Evolutionary conservation across 1,139 yeast species (phyloP).

Genomic region (Magnusiomyces suaveolens): DNA sequence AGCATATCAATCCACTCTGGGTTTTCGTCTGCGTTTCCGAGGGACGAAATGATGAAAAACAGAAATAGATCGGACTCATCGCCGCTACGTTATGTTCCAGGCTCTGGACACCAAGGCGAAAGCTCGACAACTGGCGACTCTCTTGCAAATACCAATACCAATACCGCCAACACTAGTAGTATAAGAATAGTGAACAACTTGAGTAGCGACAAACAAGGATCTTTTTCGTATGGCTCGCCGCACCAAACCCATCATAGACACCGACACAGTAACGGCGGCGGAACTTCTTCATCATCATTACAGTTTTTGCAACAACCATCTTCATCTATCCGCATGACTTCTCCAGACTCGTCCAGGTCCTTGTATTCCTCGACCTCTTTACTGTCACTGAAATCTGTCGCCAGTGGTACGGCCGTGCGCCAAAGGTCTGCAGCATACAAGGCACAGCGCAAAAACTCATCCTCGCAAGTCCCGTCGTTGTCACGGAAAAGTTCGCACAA

Average conservation of each 20-base stretch:
- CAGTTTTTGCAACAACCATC: not conserved
- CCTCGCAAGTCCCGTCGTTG: not conserved
- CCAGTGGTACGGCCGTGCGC: not conserved
- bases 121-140: no score
- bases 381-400: not conserved
- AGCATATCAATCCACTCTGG: conserved; percentile 20
- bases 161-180: no score
- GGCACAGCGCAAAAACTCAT: not conserved
- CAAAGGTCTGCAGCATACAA: not conserved
- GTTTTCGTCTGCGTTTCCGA: not conserved
- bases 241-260: not conserved
- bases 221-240: not conserved
- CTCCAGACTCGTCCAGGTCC: not conserved
- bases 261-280: not conserved
- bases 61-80: no score
- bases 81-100: no score
- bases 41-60: no score
- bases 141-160: no score
- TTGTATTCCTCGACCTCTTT: not conserved
- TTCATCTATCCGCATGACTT: not conserved
- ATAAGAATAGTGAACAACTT: not conserved
- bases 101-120: no score
- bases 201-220: not conserved
- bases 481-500: not conserved
- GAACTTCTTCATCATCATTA: not conserved